Evolutionary conservation across 768 basidiomycete species (phyloP), one percentile per base, ranked within the genome.

Genomic region (Psilocybe tampanensis): DNA sequence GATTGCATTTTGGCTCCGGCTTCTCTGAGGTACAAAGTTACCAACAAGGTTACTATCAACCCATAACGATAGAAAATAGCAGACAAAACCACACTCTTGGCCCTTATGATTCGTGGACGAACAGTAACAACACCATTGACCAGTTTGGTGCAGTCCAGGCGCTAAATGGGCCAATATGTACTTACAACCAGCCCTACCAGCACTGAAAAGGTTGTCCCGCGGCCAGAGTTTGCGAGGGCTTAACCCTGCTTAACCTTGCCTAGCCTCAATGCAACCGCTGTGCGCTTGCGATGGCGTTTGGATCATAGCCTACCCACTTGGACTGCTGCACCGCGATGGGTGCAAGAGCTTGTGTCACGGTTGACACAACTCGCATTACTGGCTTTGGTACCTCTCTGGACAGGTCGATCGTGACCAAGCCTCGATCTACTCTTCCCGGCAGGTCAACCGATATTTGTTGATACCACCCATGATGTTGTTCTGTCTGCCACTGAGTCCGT

Each of bases 381-480:
- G 70, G 67, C 0, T 69, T 69, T 13, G 83, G 87, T 57, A 81
- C 87, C 8, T 82, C 86, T 8, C 86, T 86, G 12, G 93, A 94
- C 64, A 75, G 80, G 18, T 87, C 88, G 0, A 76, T 90, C 54
- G 82, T 90, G 56, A 72, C 79, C 49, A 82, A 74, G n/a, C n/a
- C n/a, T n/a, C 57, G 66, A 71, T 1, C 70, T 72, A 15, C 81
- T 76, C 0, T 87, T 86, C 74, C 86, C 86, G 1, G 69, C 88
- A 2, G 64, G 77, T 32, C 82, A 87, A 56, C 72, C 71, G 18
- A 72, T 92, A 24, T 92, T 84, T 53, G 89, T 90, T 18, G 90
- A 92, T 62, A 86, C 86, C 1, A 84, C 80, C 19, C 90, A 92
- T 59, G 91, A 92, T 62, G 86, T 87, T 4, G 83, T 90, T 18